Evolutionary conservation across 176 grass and related monocot genomes (phyloP).

Genomic region (Ensete glaucum): DNA sequence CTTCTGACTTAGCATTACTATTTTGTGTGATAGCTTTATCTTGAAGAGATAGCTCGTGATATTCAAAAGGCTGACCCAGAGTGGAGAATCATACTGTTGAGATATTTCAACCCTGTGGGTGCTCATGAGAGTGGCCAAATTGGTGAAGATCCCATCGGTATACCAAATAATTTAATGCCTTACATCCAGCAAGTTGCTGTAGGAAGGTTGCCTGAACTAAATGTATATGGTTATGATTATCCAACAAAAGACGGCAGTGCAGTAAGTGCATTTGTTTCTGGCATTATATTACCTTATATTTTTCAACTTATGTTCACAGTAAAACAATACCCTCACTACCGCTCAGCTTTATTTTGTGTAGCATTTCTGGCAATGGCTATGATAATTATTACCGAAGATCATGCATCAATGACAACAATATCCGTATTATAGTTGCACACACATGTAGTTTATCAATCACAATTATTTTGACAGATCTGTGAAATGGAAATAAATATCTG

Average conservation of each 20-base stretch:
- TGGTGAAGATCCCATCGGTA: constrained; percentile 79
- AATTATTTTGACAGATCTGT: too few relatives aligned
- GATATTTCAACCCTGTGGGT: constrained; percentile 96
- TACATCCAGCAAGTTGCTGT: constrained; percentile 92
- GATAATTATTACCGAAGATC: too few relatives aligned
- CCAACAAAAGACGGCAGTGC: constrained; percentile 73
- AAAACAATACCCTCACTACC: neutral
- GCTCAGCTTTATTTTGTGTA: too few relatives aligned
- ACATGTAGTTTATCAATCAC: too few relatives aligned
- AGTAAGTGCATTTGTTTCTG: constrained; percentile 24
- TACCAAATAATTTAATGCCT: constrained; percentile 92
- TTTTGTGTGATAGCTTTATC: constrained; percentile 40
- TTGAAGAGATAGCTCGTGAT: constrained; percentile 81
- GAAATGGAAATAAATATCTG: too few relatives aligned
- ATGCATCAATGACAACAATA: too few relatives aligned
- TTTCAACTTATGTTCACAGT: neutral
- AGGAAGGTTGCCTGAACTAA: constrained; percentile 54
- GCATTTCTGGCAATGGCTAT: too few relatives aligned
- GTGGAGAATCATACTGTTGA: constrained; percentile 58
- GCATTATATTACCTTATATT: neutral
- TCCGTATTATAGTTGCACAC: too few relatives aligned
- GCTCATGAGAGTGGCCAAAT: constrained; percentile 75
- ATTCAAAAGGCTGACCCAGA: constrained; percentile 52
- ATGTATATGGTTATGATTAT: constrained; percentile 87
- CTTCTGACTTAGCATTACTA: neutral